Conservation (phyloP, 345 rosid genomes). For the Heritiera fomes region DNA sequence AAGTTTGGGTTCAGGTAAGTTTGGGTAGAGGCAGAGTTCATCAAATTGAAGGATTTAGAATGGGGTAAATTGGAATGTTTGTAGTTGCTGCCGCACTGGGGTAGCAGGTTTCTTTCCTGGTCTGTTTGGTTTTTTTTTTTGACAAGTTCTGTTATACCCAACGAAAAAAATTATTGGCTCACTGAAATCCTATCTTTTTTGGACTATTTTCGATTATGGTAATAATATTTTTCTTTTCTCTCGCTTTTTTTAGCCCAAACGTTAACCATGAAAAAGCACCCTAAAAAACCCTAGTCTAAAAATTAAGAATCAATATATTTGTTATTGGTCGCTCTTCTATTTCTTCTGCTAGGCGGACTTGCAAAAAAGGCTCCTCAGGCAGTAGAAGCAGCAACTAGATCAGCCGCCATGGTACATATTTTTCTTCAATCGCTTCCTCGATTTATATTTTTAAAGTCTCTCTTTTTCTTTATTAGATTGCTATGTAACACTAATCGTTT, state of each 20-base stretch:
- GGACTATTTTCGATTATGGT: too few species aligned
- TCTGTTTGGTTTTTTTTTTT: too few species aligned
- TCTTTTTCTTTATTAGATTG: not conserved
- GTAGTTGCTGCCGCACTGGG: too few species aligned
- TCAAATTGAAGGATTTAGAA: too few species aligned
- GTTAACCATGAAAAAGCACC: not conserved
- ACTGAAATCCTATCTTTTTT: too few species aligned
- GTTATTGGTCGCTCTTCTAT: not conserved
- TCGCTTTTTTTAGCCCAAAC: not conserved
- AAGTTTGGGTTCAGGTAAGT: too few species aligned
- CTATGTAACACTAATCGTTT: not conserved
- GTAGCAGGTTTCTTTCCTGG: too few species aligned
- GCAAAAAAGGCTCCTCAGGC: not conserved
- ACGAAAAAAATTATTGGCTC: too few species aligned
- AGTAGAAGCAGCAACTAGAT: not conserved
- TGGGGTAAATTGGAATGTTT: too few species aligned
- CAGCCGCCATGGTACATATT: slow-evolving; percentile 11
- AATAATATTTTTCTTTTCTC: too few species aligned
- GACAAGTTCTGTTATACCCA: too few species aligned
- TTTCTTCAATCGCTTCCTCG: not conserved
- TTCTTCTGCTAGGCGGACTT: not conserved
- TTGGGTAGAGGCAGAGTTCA: too few species aligned
- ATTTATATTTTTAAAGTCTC: not conserved
- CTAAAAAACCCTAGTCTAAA: not conserved
- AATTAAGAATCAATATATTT: not conserved